Evolutionary conservation across 805 yeast species (phyloP).

Genomic region (Saturnispora sekii): DNA sequence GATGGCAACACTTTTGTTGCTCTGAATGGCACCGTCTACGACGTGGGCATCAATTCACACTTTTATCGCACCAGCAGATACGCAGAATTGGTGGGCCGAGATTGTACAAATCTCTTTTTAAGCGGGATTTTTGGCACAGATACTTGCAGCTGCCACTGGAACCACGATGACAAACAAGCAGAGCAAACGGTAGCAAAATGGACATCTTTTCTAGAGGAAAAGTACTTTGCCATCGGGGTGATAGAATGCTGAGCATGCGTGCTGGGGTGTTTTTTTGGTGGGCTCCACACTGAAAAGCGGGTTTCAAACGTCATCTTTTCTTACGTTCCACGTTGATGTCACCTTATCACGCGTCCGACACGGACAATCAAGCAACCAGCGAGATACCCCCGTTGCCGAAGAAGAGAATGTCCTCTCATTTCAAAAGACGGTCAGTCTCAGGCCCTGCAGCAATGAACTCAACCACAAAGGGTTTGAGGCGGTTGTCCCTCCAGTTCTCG

Average conservation of each 20-base stretch:
- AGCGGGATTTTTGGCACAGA: conserved; percentile 56
- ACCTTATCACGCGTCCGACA: no score
- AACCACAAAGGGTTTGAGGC: conserved; percentile 1
- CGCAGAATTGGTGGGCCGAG: conserved; percentile 49
- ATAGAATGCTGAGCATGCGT: neutral
- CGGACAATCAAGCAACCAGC: no score
- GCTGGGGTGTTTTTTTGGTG: no score
- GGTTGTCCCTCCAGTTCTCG: conserved; percentile 5
- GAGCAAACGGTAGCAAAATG: conserved; percentile 32
- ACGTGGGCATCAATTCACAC: conserved; percentile 41
- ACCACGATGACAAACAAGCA: conserved; percentile 29
- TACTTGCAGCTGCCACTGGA: conserved; percentile 50
- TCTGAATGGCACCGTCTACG: conserved; percentile 52
- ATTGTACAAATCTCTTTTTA: conserved; percentile 57
- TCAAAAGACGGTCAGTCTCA: conserved; percentile 6
- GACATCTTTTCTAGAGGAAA: conserved; percentile 39
- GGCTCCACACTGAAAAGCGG: no score
- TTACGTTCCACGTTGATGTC: no score
- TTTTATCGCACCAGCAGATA: conserved; percentile 44
- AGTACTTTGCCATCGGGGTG: conserved; percentile 58
- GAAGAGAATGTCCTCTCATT: neutral
- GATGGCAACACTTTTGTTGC: conserved; percentile 37
- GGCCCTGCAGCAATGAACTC: neutral
- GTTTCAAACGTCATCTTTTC: conserved; percentile 8
- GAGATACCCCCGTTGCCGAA: neutral